A percentile compares a stretch with the other conserved stretches of the same genome.
Conservation (phyloP, 2,329 filamentous ascomycete species). For the Xylaria sp. region DNA sequence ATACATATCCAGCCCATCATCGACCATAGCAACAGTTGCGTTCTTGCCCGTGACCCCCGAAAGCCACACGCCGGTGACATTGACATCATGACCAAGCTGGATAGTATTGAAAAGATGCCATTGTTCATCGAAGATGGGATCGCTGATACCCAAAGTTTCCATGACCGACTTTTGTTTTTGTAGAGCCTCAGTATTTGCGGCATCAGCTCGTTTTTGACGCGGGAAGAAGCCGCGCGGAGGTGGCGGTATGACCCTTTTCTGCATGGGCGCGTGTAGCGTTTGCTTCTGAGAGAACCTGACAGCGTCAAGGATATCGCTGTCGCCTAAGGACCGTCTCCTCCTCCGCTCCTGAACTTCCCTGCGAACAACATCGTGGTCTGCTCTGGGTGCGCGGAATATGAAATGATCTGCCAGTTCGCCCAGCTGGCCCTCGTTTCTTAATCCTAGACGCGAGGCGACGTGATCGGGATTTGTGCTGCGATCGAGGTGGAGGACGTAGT, state of each 20-base stretch:
- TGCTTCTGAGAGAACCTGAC: conserved; percentile 85
- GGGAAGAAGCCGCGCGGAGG: conserved; percentile 46
- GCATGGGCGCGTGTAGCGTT: conserved; percentile 59
- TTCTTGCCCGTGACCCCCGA: conserved; percentile 91
- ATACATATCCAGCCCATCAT: conserved; percentile 96
- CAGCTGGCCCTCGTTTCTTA: conserved; percentile 83
- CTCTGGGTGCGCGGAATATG: conserved; percentile 80
- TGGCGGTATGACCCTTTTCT: conserved; percentile 62
- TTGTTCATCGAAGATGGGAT: conserved; percentile 92
- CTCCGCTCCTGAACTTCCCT: conserved; percentile 63
- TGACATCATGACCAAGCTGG: conserved; percentile 88
- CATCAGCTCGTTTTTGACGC: conserved; percentile 41
- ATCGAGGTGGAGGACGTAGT: conserved; percentile 90
- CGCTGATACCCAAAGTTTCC: conserved; percentile 75
- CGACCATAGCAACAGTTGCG: conserved; percentile 90
- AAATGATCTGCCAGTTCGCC: conserved; percentile 83
- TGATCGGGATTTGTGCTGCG: conserved; percentile 71
- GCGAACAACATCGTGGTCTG: conserved; percentile 67
- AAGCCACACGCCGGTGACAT: conserved; percentile 93
- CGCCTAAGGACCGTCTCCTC: conserved; percentile 68
- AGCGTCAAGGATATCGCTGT: conserved; percentile 72
- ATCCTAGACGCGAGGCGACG: conserved; percentile 77
- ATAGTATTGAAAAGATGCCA: conserved; percentile 93
- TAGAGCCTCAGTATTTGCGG: conserved; percentile 57
- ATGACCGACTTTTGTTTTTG: conserved; percentile 70